Evolutionary conservation across 805 yeast genomes (phyloP), one percentile per base, ranked within the genome.

Genomic region (Barnettozyma californica): DNA sequence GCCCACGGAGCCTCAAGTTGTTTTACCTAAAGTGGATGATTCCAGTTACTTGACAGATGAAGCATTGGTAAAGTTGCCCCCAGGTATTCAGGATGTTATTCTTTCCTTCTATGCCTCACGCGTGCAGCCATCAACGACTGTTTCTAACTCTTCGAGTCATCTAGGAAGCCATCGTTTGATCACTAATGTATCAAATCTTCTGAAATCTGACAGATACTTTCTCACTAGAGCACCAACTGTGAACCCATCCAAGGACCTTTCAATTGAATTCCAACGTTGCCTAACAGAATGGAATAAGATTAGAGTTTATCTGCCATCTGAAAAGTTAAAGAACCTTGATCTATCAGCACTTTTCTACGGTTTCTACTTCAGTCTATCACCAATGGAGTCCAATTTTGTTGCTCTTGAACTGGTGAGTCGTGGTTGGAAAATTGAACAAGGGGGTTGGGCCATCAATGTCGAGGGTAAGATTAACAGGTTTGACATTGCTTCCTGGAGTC

Each of bases 351-450:
- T 94, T 57, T 92, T 92, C 59, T 94, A 88, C 71, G 86, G 91
- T 38, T 94, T 90, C 69, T 94, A 94, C 69, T 94, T 87, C 52
- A 68, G 71, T 43, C 82, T 80, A 57, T 86, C 86, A 19, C 75
- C 85, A 11, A 82, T 81, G 59, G 83, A 83, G 56, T 89, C 84
- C 60, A 77, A 73, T 53, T 68, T 82, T 44, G 87, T 96, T 1
- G 90, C 95, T 5, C 74, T 79, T 57, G 98, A 94, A 68, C 74
- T 92, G 52, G 62, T 70, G 52, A 74, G 75, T 52, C 77, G 97
- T 58, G 87, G 90, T 38, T 92, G 99, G 99, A 73, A 80, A 45
- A 45, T 27, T 40, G 36, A 46, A 6, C 45, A 36, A 21, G 37
- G 23, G 7, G 10, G 16, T 26, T 40, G 43, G 26, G 18, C 16